A percentile compares a stretch with the other conserved stretches of the same genome.
These are phyloP conservation scores for Fraxinus nigra DNA, from an alignment of 305 asterid genomes.

Conservation along the genomic window DNA sequence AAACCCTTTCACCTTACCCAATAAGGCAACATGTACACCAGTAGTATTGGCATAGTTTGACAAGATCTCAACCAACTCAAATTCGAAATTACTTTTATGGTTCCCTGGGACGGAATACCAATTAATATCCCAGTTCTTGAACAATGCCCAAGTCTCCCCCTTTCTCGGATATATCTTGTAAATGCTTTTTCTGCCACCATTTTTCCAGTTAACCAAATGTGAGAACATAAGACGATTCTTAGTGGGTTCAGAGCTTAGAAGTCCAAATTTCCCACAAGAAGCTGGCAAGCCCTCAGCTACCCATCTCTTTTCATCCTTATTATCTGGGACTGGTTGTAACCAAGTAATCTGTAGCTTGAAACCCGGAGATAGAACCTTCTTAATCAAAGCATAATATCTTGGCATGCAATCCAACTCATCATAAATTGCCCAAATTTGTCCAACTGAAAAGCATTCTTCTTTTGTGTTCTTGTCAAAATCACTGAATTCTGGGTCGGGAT, in stretches of 20 bases:
- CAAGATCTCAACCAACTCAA: conserved; percentile 11
- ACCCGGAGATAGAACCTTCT: conserved; percentile 5
- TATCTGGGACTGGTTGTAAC: conserved; percentile 13
- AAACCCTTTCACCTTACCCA: conserved; percentile 13
- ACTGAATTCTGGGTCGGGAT: conserved; percentile 20
- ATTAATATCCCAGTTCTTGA: conserved; percentile 16
- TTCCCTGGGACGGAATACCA: not conserved
- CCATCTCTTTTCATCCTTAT: conserved; percentile 1
- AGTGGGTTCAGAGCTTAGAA: not conserved
- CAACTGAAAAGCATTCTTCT: conserved; percentile 16
- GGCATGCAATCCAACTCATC: conserved; percentile 20
- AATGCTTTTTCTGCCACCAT: not conserved
- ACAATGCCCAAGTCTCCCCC: conserved; percentile 18
- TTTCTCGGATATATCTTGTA: conserved; percentile 9
- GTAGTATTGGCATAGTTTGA: conserved; percentile 3
- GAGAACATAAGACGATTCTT: conserved; percentile 11
- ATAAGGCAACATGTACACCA: not conserved
- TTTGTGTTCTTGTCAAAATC: conserved; percentile 18
- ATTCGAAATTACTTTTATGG: not conserved
- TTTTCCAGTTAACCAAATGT: not conserved
- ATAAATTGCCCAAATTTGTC: conserved; percentile 17
- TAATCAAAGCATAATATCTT: conserved; percentile 19
- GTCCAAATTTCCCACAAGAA: conserved; percentile 13
- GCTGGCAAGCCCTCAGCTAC: conserved; percentile 10
- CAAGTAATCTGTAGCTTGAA: conserved; percentile 3